Base-by-base conservation (phyloP, 768 basidiomycete species). In the Pleurotus ostreatus region DNA sequence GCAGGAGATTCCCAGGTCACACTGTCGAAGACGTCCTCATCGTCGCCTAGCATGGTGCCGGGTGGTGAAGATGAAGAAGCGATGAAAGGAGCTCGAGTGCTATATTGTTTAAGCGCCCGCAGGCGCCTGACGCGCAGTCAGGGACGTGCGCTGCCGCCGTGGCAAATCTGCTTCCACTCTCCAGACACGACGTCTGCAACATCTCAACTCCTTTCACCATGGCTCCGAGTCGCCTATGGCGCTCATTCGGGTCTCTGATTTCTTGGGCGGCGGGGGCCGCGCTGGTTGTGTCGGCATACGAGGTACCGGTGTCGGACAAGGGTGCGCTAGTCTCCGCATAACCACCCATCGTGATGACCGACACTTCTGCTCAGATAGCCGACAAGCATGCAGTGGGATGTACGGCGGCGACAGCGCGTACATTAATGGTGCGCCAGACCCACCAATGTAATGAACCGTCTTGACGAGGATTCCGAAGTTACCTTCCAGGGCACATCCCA, bases 311-410 rank as follows among this genome's bases (percentile, higher is more conserved):
- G 38, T 68, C 80, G 30, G 89, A 89, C 70, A 83, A 82, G 70
- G 78, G 78, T 70, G 41, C 46, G 72, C 55, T 34, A 34, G 30
- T 34, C 8, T 11, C 30, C 30, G 30, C 30, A 34, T 34, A 34
- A 34, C 9, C 3, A 3, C 30, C 30, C 30, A 34, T 11, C 30
- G 30, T 34, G 9, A 34, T 34, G 9, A 34, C 30, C 30, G 8
- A 34, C 30, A 2, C 9, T 34, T 34, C 30, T 34, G 30, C 30
- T 3, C 30, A 34, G 30, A 34, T 11, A 34, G 30, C 26, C 83
- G 91, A 47, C 94, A 98, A 76, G 86, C 88, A 69, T 98, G 95
- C 72, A 92, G 89, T 59, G 95, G 95, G 53, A 96, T 98, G 92
- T 98, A 91, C 85, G 89, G 83, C 23, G 83, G 84, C 39, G 66